Evolutionary conservation across 306 rosid species (phyloP).

Genomic region (Chamaecrista fasciculata): DNA sequence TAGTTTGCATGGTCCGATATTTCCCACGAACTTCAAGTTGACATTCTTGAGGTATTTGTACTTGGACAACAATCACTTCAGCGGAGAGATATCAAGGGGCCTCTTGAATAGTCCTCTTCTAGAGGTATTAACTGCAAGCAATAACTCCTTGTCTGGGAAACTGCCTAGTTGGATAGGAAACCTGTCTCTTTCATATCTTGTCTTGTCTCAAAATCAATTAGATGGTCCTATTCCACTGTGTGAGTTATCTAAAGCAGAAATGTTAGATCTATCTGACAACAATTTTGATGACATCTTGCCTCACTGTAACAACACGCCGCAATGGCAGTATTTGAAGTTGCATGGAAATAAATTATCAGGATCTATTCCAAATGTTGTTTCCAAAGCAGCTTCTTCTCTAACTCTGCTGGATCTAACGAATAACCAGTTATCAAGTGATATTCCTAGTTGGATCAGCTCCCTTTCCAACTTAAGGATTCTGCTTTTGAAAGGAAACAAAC

Average conservation of each 20-base stretch:
- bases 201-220: slow-evolving; percentile 8
- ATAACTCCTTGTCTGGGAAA: slow-evolving; percentile 3
- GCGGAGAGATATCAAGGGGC: neutral
- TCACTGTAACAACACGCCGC: too few relatives aligned
- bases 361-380: neutral
- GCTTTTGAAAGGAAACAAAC: slow-evolving; percentile 14
- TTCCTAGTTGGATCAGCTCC: slow-evolving; percentile 30
- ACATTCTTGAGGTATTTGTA: neutral
- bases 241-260: neutral
- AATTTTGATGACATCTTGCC: neutral
- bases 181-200: neutral
- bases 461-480: slow-evolving; percentile 22
- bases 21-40: neutral
- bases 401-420: slow-evolving; percentile 21
- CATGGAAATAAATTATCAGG: slow-evolving; percentile 11
- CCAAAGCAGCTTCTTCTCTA: neutral
- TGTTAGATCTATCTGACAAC: slow-evolving; percentile 2
- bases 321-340: neutral
- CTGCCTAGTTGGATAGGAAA: slow-evolving; percentile 25
- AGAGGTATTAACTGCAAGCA: neutral
- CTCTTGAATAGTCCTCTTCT: neutral
- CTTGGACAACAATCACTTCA: slow-evolving; percentile 21
- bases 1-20: neutral
- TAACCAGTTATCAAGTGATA: slow-evolving; percentile 18
- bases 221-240: slow-evolving; percentile 20